phyloP scores from a whole-genome alignment of 495 filamentous ascomycete genomes.

The Cenococcum geophilum region DNA sequence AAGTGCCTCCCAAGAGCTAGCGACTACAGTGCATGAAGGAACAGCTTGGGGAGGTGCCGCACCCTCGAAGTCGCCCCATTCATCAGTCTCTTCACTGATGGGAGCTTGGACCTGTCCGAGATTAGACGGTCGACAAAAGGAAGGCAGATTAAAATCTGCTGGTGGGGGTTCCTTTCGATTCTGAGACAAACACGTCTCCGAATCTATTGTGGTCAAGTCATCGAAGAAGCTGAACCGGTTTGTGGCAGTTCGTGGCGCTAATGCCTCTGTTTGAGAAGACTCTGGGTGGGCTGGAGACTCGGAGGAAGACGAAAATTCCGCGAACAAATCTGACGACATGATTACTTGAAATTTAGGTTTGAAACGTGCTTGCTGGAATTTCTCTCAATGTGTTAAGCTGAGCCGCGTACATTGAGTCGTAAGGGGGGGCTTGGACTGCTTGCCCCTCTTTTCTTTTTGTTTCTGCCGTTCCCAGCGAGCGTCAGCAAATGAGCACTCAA shows the following conservation, averaged over 20 bases:
- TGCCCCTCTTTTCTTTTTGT: not conserved
- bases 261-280: not conserved
- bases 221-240: constrained; percentile 26
- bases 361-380: not conserved
- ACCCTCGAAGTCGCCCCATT: constrained; percentile 57
- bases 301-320: constrained; percentile 19
- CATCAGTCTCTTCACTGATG: constrained; percentile 35
- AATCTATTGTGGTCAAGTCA: constrained; percentile 3
- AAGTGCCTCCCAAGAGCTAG: constrained; percentile 1
- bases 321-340: constrained; percentile 31
- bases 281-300: constrained; percentile 2
- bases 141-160: not conserved
- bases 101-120: not conserved
- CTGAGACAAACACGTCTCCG: not conserved
- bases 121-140: not conserved
- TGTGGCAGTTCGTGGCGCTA: constrained; percentile 1
- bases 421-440: not conserved
- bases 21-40: constrained; percentile 2
- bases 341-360: not conserved
- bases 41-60: constrained; percentile 29
- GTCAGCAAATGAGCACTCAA: not conserved
- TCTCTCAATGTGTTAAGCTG: too few species aligned
- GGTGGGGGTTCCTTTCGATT: not conserved
- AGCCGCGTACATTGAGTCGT: too few species aligned
- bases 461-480: not conserved